Evolutionary conservation across 495 filamentous ascomycete genomes (phyloP).

Genomic region (Podospora appendiculata): DNA sequence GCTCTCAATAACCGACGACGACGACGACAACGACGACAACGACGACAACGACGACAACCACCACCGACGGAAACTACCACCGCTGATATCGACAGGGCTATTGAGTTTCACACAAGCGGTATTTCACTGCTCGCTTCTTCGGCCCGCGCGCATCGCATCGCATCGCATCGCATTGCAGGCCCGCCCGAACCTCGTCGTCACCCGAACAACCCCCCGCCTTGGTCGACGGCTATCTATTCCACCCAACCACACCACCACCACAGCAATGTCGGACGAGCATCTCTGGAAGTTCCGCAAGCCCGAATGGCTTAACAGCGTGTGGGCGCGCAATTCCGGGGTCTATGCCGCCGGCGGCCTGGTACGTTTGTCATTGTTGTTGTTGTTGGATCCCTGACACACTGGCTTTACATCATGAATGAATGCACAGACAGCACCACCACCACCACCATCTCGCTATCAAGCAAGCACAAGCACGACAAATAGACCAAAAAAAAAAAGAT

Average conservation of each 20-base stretch:
- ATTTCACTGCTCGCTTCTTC: too few species aligned
- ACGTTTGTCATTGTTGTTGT: conserved; percentile 33
- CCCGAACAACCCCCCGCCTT: neutral
- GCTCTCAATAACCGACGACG: neutral
- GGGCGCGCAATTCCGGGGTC: conserved; percentile 73
- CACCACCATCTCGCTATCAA: too few species aligned
- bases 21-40: neutral
- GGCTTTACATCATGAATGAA: neutral
- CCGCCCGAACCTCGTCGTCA: too few species aligned
- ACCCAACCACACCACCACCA: neutral
- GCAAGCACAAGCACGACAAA: too few species aligned
- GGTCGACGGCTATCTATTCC: neutral
- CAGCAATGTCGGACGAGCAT: conserved; percentile 50
- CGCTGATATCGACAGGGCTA: neutral
- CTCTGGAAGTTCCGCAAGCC: conserved; percentile 75
- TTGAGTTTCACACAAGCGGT: too few species aligned
- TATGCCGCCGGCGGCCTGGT: conserved; percentile 83
- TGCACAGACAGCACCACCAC: too few species aligned
- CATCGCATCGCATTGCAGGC: too few species aligned
- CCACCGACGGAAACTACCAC: neutral
- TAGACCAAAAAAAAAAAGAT: too few species aligned
- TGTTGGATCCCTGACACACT: neutral
- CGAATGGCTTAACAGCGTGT: conserved; percentile 84
- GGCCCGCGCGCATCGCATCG: too few species aligned
- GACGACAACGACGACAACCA: neutral